These are phyloP conservation scores for Sporothrix humicola DNA, from an alignment of 2,329 filamentous ascomycete genomes.

Conservation along the genomic window DNA sequence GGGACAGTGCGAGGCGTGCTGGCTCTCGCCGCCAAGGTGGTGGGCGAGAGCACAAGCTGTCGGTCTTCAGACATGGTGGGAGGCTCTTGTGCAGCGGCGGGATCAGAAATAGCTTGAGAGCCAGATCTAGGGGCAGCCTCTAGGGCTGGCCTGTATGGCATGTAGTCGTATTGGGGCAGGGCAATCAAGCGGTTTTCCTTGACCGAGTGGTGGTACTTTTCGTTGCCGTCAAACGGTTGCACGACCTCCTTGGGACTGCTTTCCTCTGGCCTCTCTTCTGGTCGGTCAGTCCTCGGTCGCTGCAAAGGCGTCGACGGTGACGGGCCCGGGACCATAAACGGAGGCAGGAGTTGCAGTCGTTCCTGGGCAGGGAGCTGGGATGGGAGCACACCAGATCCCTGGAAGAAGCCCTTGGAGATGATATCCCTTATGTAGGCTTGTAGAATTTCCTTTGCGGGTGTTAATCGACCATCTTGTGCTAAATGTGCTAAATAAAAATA, in stretches of 20 bases:
- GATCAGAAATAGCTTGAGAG: background rate
- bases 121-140: slow-evolving; percentile 33
- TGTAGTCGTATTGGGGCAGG: slow-evolving; percentile 22
- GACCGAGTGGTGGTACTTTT: slow-evolving; percentile 51
- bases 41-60: slow-evolving; percentile 25
- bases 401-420: slow-evolving; percentile 54
- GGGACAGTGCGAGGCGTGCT: slow-evolving; percentile 26
- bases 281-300: slow-evolving; percentile 28
- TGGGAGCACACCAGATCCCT: slow-evolving; percentile 52
- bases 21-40: slow-evolving; percentile 14
- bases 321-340: slow-evolving; percentile 51
- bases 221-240: slow-evolving; percentile 47
- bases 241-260: slow-evolving; percentile 47
- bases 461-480: background rate
- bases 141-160: slow-evolving; percentile 36
- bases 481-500: background rate
- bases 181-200: slow-evolving; percentile 39
- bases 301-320: slow-evolving; percentile 42
- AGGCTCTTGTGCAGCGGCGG: background rate
- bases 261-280: slow-evolving; percentile 34
- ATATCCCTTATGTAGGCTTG: slow-evolving; percentile 67
- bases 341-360: slow-evolving; percentile 42
- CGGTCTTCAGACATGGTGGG: background rate
- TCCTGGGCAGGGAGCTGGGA: slow-evolving; percentile 47
- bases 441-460: slow-evolving; percentile 58